Evolutionary conservation across 176 grass and related monocot species (phyloP), one percentile per base, ranked within the genome.

Genomic region (Phoenix roebelenii): DNA sequence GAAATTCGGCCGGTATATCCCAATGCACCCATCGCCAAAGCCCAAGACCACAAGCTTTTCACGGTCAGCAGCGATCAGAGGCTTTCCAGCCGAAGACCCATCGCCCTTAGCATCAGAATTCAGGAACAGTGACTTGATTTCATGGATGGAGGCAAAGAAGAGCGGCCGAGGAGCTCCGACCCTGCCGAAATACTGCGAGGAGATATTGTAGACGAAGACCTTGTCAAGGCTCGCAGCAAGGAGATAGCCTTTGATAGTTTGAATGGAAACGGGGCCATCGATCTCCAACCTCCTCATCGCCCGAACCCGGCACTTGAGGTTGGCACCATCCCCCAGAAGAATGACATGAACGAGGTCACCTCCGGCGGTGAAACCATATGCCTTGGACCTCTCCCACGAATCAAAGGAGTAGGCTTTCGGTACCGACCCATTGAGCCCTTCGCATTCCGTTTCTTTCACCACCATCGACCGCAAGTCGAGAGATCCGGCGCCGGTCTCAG

Each of bases 11-110:
- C 75, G 65, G 23, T 97, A 97, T 17, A 97, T 82, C 15, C 72
- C 87, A 32, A 97, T 67, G 51, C 91, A 77, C 10, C 81, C 86
- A 65, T 87, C 83, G 7, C 83, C 84, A 12, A 97, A 85, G 49
- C 92, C 92, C 74, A 97, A 74, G 62, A 97, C 78, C n/a, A 97
- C 81, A 55, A 97, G 84, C 58, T 97, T 97, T 72, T 82, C 84
- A 24, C 81, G 48, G 57, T 84, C 92, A 0, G 76, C 83, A 0
- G 87, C 75, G 25, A 97, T 85, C 59, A 97, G 75, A 64, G 81
- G 87, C 48, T 77, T 91, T 67, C 67, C 77, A 58, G 69, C 26
- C 19, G 63, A 64, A 49, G 69, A 16, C 0, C 64, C 59, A 16
- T 61, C 23, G 44, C 67, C 65, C 52, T 22, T 30, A 0, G 51